Percentiles rank a stretch among this genome's conserved stretches.
These are phyloP conservation scores for Leccinum brunneo-olivaceum DNA, from an alignment of 1,284 basidiomycete species.

Conservation along the genomic window DNA sequence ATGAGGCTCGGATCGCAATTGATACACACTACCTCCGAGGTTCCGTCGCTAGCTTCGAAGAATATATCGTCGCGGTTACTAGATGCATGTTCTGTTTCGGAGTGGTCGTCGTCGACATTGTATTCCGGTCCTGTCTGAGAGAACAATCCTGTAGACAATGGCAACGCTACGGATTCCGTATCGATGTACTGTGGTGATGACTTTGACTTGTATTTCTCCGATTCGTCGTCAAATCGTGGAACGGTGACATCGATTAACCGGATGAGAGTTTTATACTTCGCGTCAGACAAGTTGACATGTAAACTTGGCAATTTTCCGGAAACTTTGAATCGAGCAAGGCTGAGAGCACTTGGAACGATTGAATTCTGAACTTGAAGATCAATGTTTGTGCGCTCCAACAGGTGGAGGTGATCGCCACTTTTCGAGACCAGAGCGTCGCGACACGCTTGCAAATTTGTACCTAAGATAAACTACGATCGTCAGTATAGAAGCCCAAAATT, in stretches of 20 bases:
- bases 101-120: constrained; percentile 62
- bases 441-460: constrained; percentile 79
- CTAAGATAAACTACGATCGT: constrained; percentile 77
- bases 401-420: constrained; percentile 64
- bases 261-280: constrained; percentile 94
- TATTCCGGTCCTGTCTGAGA: constrained; percentile 52
- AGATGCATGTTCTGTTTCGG: constrained; percentile 35
- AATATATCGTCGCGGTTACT: constrained; percentile 53
- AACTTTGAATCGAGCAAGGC: constrained; percentile 87
- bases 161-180: constrained; percentile 36
- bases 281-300: constrained; percentile 91
- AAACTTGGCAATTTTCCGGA: constrained; percentile 86
- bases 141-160: constrained; percentile 52
- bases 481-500: constrained; percentile 1
- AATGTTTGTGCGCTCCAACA: constrained; percentile 92
- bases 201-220: constrained; percentile 24
- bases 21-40: constrained; percentile 43
- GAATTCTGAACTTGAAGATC: constrained; percentile 90
- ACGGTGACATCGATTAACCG: constrained; percentile 88
- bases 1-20: constrained; percentile 6
- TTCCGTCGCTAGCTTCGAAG: constrained; percentile 70
- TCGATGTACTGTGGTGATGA: constrained; percentile 24
- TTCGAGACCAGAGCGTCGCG: constrained; percentile 66
- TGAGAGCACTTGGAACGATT: constrained; percentile 84
- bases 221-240: constrained; percentile 71